Base-by-base conservation (phyloP, 345 rosid genomes). In the Sisymbrium irio region DNA sequence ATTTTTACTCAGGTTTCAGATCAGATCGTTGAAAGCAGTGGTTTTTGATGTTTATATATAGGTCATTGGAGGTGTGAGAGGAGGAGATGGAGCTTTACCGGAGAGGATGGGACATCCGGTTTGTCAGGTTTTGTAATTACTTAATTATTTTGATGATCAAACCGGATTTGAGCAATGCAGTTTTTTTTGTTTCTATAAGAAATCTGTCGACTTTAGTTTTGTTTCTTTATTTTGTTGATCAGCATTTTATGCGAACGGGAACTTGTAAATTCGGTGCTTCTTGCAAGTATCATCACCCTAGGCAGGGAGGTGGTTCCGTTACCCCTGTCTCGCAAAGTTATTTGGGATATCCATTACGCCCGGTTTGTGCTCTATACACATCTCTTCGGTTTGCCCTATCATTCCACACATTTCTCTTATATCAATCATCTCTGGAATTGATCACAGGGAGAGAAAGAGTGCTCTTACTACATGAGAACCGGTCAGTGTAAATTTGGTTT, bases 201-300 rank as follows among this genome's bases (percentile, higher is more conserved):
- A 44, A 37, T 19, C 32, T 57, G 22, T 58, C 0, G 68, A 61
- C 64, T 63, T 57, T 13, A 22, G 18, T 36, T 30, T 54, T 42
- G 30, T n/a, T 14, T 59, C 3, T 45, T 6, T 8, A 5, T 40
- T 6, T 37, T 33, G 11, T 17, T 5, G 30, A 65, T 71, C 91
- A 96, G 99, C 89, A 87, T 76, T 96, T 80, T 73, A 85, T 90
- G 94, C 71, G 90, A 81, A 92, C 94, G n/a, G 99, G 99, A 41
- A 83, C 87, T 1, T 96, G 99, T 72, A 96, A 86, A 78, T 96
- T 86, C 57, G 98, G 98, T 69, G 85, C 88, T 65, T 90, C 98
- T 32, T 96, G 99, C 79, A 96, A 96, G 85, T 92, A 86, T 80
- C 87, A 92, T 83, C 99, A 96, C 73, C 98, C 98, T 8, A 90